Base-by-base conservation (phyloP, 2,329 filamentous ascomycete genomes). In the Fusarium sp. region DNA sequence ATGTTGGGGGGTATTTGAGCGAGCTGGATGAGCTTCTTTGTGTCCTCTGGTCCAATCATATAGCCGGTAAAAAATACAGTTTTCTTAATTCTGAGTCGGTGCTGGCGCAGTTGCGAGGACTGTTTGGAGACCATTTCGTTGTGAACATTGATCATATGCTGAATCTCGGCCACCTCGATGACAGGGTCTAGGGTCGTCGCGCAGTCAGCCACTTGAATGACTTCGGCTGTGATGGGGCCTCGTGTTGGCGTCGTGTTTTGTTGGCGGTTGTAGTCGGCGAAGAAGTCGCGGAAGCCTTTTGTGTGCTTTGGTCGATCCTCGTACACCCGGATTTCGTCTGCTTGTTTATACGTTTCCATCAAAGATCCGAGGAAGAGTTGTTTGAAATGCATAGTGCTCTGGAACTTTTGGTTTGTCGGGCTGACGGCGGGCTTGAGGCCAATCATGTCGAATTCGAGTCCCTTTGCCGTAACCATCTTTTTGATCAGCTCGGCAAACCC, bases 31-130 rank as follows among this genome's bases (percentile, higher is more conserved):
- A 98, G 81, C 52, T 85, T 87, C 71, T 91, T 85, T 3, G 89
- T 89, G 74, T 95, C 91, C 25, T 85, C 81, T 43, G 87, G 81
- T 36, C 83, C 83, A 65, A 99, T 89, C 76, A 96, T 86, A 77
- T 99, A 98, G 45, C 92, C 92, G 2, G 95, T 97, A 77, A 94
- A 97, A 76, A 93, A 92, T 45, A 97, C 89, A 2, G 88, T 92
- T 73, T 93, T 93, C 75, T 91, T 92, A 74, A 99, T 92, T 67
- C 86, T 83, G 58, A 95, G 82, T 41, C 77, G 79, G 36, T 77
- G 74, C 43, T 75, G 75, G 25, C 76, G 76, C 13, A 69, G 58
- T 38, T 79, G 55, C 73, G 76, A 44, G 62, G 76, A 65, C 43
- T 74, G 69, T 24, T 70, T 71, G 7, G 59, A 56, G 41, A 78